Evolutionary conservation across 163 green algal genomes (phyloP), one percentile per base, ranked within the genome.

Genomic region (Coccomyxa subellipsoidea): DNA sequence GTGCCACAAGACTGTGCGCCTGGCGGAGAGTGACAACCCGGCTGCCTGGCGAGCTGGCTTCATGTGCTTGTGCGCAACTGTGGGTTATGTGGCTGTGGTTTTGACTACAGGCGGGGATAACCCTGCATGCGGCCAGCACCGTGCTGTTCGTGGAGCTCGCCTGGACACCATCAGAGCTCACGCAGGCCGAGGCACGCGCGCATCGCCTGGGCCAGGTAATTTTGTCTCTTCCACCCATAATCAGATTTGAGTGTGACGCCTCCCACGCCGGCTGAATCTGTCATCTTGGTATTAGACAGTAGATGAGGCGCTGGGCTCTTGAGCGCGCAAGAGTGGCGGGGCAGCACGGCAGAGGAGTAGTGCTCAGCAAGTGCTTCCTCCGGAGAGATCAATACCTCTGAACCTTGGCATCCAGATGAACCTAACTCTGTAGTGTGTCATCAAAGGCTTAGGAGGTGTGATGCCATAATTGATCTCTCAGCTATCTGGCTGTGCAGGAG

Each of bases 171-270:
- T 92, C 90, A 21, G 88, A 94, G 39, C 82, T 95, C 32, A 79
- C 91, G 35, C 93, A 96, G 72, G 93, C 93, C 23, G 93, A 96
- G 87, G 94, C 96, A 80, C 83, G 94, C 3, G 92, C 88, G 38
- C 93, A 96, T 82, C 84, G 93, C 76, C 95, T 93, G 54, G 90
- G 90, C 21, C 90, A 93, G 81, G 66, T 34, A 73, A 10, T n/a
- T n/a, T n/a, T n/a, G n/a, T 8, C 66, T 2, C 47, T 27, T 59
- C 47, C 47, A 12, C 47, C 47, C 23, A 18, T 59, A 54, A 23
- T 54, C 10, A 54, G 39, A 72, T n/a, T 6, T 72, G 12, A 72
- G 12, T 66, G 47, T 66, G 47, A 66, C 12, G 47, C 18, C 47
- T 66, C 18, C 47, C 18, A 18, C 18, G 47, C 47, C 12, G 12